A percentile compares a stretch with the other conserved stretches of the same genome.
phyloP scores from a whole-genome alignment of 805 yeast species.

The Cyberlindnera euphorbiae region DNA sequence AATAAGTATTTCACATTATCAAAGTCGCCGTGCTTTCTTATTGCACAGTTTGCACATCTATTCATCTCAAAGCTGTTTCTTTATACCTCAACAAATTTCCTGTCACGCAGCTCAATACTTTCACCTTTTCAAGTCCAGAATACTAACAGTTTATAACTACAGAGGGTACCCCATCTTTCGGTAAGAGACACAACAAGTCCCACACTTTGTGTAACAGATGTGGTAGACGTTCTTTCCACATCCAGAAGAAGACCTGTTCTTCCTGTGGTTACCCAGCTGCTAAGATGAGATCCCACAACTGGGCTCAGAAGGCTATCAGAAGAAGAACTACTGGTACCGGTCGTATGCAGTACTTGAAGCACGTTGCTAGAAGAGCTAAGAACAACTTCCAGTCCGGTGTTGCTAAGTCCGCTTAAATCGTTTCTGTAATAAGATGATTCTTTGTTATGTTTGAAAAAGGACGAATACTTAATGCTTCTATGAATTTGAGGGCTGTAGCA shows the following conservation, averaged over 20 bases:
- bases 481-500: no score
- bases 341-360: slow-evolving; percentile 97
- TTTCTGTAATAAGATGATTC: slow-evolving; percentile 12
- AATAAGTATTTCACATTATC: no score
- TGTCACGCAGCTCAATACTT: no score
- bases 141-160: slow-evolving; percentile 32
- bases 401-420: slow-evolving; percentile 58
- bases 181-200: slow-evolving; percentile 99
- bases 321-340: slow-evolving; percentile 99
- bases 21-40: no score
- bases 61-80: no score
- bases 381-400: slow-evolving; percentile 96
- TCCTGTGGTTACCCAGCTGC: slow-evolving; percentile 99
- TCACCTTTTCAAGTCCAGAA: slow-evolving; percentile 8
- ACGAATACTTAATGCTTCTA: no score
- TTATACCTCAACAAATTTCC: no score
- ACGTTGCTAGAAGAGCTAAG: slow-evolving; percentile 96
- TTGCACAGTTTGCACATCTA: no score
- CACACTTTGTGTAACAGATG: slow-evolving; percentile 99
- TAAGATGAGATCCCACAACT: slow-evolving; percentile 97
- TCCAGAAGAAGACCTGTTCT: slow-evolving; percentile 98
- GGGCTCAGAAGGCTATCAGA: slow-evolving; percentile 99
- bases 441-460: slow-evolving; percentile 14
- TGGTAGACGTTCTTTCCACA: slow-evolving; percentile 98
- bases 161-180: slow-evolving; percentile 99